Evolutionary conservation across 192 early-diverging fungal species (phyloP), one percentile per base, ranked within the genome.

Genomic region (Nowakowskiella sp.): DNA sequence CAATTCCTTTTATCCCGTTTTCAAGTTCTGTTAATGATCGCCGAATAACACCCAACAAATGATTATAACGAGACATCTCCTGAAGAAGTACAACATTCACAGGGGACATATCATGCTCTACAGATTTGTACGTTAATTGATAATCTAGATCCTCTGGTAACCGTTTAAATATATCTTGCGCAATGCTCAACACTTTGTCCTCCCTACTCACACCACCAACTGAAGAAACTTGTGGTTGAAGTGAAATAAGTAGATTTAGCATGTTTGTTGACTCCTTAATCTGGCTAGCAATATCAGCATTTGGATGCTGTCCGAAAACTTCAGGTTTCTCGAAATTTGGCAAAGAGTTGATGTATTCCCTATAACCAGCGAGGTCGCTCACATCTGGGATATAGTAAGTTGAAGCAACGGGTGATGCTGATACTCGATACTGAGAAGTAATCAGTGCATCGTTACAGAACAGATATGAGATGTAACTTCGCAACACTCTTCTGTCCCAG

Each of bases 221-320:
- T 23, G 62, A 44, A 9, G 64, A 49, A 27, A 73, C 56, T 64
- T 80, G 76, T 0, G 79, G 79, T 49, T 74, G 71, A 19, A 81
- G 64, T 0, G 74, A 77, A 7, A 81, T 44, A 4, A 81, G 61
- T 6, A 53, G 69, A 32, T 64, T 51, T 24, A 81, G 57, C 26
- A 81, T 72, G 25, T 58, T 67, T 32, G 39, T 62, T 3, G 77
- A 77, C 52, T 81, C 77, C 55, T 60, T 31, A 47, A 81, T 81
- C 56, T 81, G 79, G 47, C 62, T 68, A 2, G 76, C 71, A 45
- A 81, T 81, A 56, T 81, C 79, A 3, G 79, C 79, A 56, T 81
- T 81, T 23, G 77, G 68, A 60, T 81, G 79, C 62, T 81, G 77
- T 1, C 79, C 79, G 78, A 81, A 81, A 0, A 81, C 70, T 54